Percentiles rank a stretch among this genome's conserved stretches.
phyloP scores from a whole-genome alignment of 1,139 yeast genomes.

The Magnusiomyces tetraspermus region DNA sequence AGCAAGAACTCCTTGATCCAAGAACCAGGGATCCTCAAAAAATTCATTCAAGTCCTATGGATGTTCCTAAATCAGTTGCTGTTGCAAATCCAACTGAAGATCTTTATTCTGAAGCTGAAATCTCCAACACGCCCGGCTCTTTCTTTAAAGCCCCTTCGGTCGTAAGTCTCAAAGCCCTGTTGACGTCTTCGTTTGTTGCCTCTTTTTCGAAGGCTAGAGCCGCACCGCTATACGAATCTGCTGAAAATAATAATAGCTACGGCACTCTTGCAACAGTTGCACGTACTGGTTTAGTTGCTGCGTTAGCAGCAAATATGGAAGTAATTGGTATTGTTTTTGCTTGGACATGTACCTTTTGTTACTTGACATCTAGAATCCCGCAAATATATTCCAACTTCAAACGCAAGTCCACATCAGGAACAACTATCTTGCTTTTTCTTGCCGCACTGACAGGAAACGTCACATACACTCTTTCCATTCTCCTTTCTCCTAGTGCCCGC shows the following conservation, averaged over 20 bases:
- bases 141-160: slow-evolving; percentile 6
- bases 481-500: slow-evolving; percentile 37
- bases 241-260: slow-evolving; percentile 21
- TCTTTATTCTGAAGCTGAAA: not conserved
- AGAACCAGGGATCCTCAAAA: not conserved
- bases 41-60: slow-evolving; percentile 1
- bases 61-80: not conserved
- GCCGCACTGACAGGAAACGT: slow-evolving; percentile 75
- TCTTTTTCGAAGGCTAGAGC: slow-evolving; percentile 24
- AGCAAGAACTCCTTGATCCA: not conserved
- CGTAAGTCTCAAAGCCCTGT: slow-evolving; percentile 17
- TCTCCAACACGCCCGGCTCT: not conserved
- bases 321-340: slow-evolving; percentile 51
- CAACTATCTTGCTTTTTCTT: slow-evolving; percentile 67
- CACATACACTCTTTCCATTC: slow-evolving; percentile 68
- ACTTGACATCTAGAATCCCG: slow-evolving; percentile 74
- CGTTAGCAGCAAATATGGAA: slow-evolving; percentile 11
- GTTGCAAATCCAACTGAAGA: not conserved
- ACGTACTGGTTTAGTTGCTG: not conserved
- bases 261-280: slow-evolving; percentile 5
- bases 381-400: slow-evolving; percentile 68
- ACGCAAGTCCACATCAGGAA: slow-evolving; percentile 75
- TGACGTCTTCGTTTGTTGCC: slow-evolving; percentile 26
- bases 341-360: slow-evolving; percentile 72
- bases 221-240: slow-evolving; percentile 17